phyloP scores from a whole-genome alignment of 78 protist species.

The Dictyostelium citrinum region DNA sequence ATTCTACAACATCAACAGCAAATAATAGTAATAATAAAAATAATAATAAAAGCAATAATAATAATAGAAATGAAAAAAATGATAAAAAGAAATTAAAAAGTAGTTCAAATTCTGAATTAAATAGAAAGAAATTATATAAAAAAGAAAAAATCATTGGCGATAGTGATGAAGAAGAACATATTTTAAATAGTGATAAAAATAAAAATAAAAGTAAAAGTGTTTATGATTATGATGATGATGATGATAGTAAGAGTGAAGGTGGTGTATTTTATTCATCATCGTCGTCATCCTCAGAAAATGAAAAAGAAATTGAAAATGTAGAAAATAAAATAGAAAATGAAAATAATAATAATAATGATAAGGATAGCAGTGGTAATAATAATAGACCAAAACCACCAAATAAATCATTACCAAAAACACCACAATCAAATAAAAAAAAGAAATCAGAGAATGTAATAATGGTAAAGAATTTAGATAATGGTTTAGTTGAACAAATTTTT shows the following conservation, averaged over 20 bases:
- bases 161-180: not conserved
- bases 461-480: not conserved
- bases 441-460: not conserved
- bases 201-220: not conserved
- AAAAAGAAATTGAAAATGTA: not conserved
- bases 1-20: not conserved
- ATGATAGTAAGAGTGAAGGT: not conserved
- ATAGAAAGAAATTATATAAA: not conserved
- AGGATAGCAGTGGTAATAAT: no score
- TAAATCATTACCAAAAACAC: not conserved
- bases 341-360: not conserved
- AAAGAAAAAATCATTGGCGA: not conserved
- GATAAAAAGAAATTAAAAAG: not conserved
- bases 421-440: not conserved
- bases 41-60: not conserved
- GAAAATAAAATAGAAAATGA: not conserved
- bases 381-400: not conserved
- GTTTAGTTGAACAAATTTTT: not conserved
- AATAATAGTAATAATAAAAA: not conserved
- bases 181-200: not conserved
- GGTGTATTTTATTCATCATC: not conserved
- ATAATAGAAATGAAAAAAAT: not conserved
- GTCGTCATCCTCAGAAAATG: not conserved
- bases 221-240: not conserved
- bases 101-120: not conserved